Evolutionary conservation across 495 filamentous ascomycete species (phyloP), one percentile per base, ranked within the genome.

Genomic region (Neurospora pannonica): DNA sequence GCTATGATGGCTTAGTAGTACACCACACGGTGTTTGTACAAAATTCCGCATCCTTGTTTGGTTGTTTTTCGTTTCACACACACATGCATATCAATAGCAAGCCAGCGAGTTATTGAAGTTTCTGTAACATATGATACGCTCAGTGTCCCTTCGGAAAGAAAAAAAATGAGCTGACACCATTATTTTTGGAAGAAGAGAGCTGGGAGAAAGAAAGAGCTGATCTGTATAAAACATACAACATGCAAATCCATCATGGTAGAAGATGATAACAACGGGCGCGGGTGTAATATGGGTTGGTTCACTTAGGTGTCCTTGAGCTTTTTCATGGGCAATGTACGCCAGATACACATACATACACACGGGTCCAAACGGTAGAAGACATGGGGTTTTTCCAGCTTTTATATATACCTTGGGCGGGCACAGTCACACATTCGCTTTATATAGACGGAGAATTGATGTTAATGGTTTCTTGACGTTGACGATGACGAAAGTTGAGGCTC

Each of bases 1-100:
- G 75, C 76, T 36, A 70, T 79, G 71, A 43, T 76, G 43, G 73
- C 48, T 17, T 81, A 79, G 21, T 19, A 24, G 19, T 8, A 38
- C 15, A 38, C 28, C 60, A 70, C 62, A 17, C 19, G 54, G 54
- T 62, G 54, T 62, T 72, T 70, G 54, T 62, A 62, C 54, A 62
- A 62, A 31, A 31, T 62, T 62, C 10, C 54, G 24, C 54, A 62
- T 62, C 54, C 54, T 62, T 62, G 54, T 62, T 62, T 28, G 48
- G 48, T 62, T 62, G 54, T 62, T 62, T 62, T 62, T 62, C 54
- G 54, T 62, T 62, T 62, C 24, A 62, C 54, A 62, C n/a, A 54
- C 46, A 62, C 54, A 31, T 62, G 54, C 54, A 62, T 62, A 62
- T 17, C 54, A 62, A 62, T 62, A 62, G 54, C 24, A 62, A 62